Evolutionary conservation across 139 green algal species (phyloP).

Genomic region (Picochlorum sp.): DNA sequence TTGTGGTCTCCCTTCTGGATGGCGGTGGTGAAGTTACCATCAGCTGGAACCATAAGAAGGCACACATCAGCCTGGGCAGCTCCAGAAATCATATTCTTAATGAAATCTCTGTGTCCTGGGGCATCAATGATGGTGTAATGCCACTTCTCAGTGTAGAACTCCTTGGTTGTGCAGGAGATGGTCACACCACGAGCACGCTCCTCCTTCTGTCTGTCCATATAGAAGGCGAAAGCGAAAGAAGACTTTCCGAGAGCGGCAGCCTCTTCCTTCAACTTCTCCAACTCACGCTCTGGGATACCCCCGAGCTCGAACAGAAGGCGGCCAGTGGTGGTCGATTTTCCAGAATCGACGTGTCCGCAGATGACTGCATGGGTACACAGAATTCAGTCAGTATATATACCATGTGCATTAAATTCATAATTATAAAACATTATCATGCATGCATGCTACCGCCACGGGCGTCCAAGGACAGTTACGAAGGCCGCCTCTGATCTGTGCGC

Average conservation of each 20-base stretch:
- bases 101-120: constrained; percentile 96
- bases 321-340: constrained; percentile 95
- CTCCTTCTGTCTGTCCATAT: constrained; percentile 93
- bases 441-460: neutral
- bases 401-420: neutral
- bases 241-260: constrained; percentile 61
- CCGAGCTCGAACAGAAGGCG: constrained; percentile 97
- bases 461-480: neutral
- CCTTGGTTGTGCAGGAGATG: constrained; percentile 96
- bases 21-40: constrained; percentile 92
- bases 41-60: constrained; percentile 77
- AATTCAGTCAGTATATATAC: neutral
- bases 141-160: constrained; percentile 98
- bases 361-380: constrained; percentile 1
- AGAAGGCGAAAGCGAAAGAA: constrained; percentile 70
- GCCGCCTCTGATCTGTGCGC: neutral
- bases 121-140: constrained; percentile 98
- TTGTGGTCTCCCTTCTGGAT: constrained; percentile 98
- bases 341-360: constrained; percentile 67
- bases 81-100: constrained; percentile 99
- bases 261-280: constrained; percentile 82
- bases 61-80: constrained; percentile 87
- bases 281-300: constrained; percentile 96
- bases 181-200: constrained; percentile 91
- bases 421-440: neutral